These are phyloP conservation scores for Apiospora malaysiana DNA, from an alignment of 2,329 filamentous ascomycete species.

Conservation along the genomic window DNA sequence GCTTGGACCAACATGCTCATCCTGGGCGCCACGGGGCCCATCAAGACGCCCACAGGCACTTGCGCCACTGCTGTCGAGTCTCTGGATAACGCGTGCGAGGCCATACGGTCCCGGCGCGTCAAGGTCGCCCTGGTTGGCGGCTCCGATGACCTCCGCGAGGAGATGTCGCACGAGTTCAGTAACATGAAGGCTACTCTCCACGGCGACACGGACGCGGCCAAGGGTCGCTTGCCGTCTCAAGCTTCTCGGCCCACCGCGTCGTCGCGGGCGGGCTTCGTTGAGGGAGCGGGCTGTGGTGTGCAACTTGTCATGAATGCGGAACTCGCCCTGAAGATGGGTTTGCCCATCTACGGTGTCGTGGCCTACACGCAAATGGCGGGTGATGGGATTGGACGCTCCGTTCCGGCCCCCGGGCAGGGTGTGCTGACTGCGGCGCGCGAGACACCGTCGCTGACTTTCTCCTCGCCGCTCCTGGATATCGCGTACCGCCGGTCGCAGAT, in stretches of 20 bases:
- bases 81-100: slow-evolving; percentile 91
- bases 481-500: slow-evolving; percentile 96
- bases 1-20: slow-evolving; percentile 99
- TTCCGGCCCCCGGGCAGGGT: slow-evolving; percentile 95
- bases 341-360: slow-evolving; percentile 94
- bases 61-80: slow-evolving; percentile 98
- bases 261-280: slow-evolving; percentile 83
- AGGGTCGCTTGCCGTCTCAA: slow-evolving; percentile 91
- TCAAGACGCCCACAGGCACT: slow-evolving; percentile 97
- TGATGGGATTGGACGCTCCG: slow-evolving; percentile 97
- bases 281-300: slow-evolving; percentile 97
- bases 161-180: slow-evolving; percentile 98
- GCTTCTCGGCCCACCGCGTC: slow-evolving; percentile 73
- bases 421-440: slow-evolving; percentile 95
- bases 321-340: slow-evolving; percentile 96
- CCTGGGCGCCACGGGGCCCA: slow-evolving; percentile 93
- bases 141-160: slow-evolving; percentile 98
- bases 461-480: slow-evolving; percentile 90
- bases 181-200: slow-evolving; percentile 99
- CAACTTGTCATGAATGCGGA: slow-evolving; percentile 98
- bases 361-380: slow-evolving; percentile 94
- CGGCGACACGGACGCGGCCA: slow-evolving; percentile 91
- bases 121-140: slow-evolving; percentile 96
- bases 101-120: slow-evolving; percentile 93
- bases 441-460: slow-evolving; percentile 68